Conservation (phyloP, 75 land plant genomes). For the Pinus tabuliformis region DNA sequence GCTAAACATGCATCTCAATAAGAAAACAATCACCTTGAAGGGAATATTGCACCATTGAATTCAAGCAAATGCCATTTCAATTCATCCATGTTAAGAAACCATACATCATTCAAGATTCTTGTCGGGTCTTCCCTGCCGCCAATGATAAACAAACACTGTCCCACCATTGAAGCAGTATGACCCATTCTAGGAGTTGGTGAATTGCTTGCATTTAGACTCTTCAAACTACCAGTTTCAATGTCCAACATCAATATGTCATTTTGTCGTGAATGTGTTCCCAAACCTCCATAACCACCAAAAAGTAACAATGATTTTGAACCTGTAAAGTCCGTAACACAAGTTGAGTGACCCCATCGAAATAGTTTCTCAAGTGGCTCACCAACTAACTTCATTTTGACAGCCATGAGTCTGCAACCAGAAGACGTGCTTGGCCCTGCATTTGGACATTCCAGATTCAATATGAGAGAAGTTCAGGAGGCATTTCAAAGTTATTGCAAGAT, state of each 20-base stretch:
- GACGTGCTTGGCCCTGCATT: slow-evolving; percentile 35
- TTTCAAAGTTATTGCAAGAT: not conserved
- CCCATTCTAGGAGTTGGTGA: slow-evolving; percentile 71
- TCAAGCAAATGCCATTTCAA: slow-evolving; percentile 44
- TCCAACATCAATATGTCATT: slow-evolving; percentile 65
- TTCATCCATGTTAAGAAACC: slow-evolving; percentile 42
- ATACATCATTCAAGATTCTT: slow-evolving; percentile 68
- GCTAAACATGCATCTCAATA: slow-evolving; percentile 2
- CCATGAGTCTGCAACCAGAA: slow-evolving; percentile 21
- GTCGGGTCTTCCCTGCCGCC: slow-evolving; percentile 86
- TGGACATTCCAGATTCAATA: slow-evolving; percentile 2
- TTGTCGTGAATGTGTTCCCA: slow-evolving; percentile 76
- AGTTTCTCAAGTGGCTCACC: slow-evolving; percentile 67
- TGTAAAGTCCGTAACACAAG: slow-evolving; percentile 21
- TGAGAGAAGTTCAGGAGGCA: not conserved
- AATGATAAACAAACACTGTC: slow-evolving; percentile 60
- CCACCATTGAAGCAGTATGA: slow-evolving; percentile 64
- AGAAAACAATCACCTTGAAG: slow-evolving; percentile 57
- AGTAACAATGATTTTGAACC: slow-evolving; percentile 31
- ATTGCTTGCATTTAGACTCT: slow-evolving; percentile 21
- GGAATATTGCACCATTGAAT: slow-evolving; percentile 55
- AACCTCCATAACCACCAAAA: slow-evolving; percentile 96
- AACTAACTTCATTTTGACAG: slow-evolving; percentile 24
- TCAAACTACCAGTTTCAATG: slow-evolving; percentile 29
- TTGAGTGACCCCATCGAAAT: slow-evolving; percentile 90